Conservation (phyloP, 805 yeast species). For the Wilhelminamyces savonicus region DNA sequence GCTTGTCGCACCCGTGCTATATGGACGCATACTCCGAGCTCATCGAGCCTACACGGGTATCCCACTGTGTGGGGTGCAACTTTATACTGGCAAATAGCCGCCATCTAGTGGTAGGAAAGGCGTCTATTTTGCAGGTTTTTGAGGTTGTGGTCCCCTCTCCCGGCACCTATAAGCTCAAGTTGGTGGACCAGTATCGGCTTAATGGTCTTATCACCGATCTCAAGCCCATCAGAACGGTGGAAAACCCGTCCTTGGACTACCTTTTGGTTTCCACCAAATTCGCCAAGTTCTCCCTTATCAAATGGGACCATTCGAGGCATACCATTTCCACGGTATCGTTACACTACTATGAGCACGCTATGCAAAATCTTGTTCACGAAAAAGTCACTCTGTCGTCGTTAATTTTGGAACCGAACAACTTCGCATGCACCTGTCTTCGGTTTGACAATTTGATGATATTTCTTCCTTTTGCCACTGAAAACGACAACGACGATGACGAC, state of each 20-base stretch:
- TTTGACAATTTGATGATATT: slow-evolving; percentile 67
- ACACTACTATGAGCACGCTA: slow-evolving; percentile 77
- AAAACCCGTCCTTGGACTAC: slow-evolving; percentile 46
- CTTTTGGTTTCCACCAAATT: slow-evolving; percentile 59
- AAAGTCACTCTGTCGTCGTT: slow-evolving; percentile 37
- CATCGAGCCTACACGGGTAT: slow-evolving; percentile 67
- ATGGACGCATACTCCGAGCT: slow-evolving; percentile 83
- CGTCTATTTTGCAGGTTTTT: slow-evolving; percentile 62
- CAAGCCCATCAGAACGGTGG: slow-evolving; percentile 42
- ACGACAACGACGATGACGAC: slow-evolving; percentile 35
- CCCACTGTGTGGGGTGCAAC: slow-evolving; percentile 51
- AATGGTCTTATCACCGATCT: slow-evolving; percentile 65
- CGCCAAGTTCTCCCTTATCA: slow-evolving; percentile 73
- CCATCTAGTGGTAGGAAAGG: slow-evolving; percentile 65
- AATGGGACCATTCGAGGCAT: slow-evolving; percentile 56
- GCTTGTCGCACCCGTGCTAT: too few relatives aligned
- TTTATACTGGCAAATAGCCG: slow-evolving; percentile 38
- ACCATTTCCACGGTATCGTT: slow-evolving; percentile 67
- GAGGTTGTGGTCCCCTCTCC: slow-evolving; percentile 27
- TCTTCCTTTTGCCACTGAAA: slow-evolving; percentile 52
- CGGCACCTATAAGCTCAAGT: slow-evolving; percentile 17
- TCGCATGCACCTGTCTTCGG: slow-evolving; percentile 49
- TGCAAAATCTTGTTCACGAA: slow-evolving; percentile 45
- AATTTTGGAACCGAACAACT: slow-evolving; percentile 53
- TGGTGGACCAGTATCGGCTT: slow-evolving; percentile 59